A percentile compares a stretch with the other conserved stretches of the same genome.
phyloP scores from a whole-genome alignment of 1,139 yeast species.

The Maudiozyma humilis region DNA sequence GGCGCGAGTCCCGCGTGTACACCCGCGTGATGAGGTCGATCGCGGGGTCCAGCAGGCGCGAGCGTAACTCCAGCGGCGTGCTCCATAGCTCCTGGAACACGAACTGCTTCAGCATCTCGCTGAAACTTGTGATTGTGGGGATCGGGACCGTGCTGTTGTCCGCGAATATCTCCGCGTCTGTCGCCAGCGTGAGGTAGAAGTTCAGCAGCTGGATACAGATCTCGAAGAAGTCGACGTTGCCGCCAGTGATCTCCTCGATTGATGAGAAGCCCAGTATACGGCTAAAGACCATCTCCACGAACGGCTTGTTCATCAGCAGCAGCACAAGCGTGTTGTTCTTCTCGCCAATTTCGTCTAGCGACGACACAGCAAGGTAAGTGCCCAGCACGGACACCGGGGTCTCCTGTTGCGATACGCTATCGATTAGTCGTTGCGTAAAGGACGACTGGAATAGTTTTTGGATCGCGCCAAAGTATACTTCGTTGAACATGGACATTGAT shows the following conservation, averaged over 20 bases:
- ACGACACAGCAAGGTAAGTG: background rate
- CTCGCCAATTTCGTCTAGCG: background rate
- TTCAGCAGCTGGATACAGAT: constrained; percentile 30
- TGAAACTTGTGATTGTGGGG: constrained; percentile 38
- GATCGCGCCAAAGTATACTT: background rate
- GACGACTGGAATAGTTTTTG: background rate
- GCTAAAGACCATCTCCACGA: background rate
- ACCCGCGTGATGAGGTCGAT: constrained; percentile 57
- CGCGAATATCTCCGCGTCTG: constrained; percentile 53
- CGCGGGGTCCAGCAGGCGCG: constrained; percentile 36
- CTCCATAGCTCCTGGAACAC: constrained; percentile 50
- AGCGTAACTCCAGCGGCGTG: constrained; percentile 10
- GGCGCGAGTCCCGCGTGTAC: constrained; percentile 59
- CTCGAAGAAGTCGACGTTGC: background rate
- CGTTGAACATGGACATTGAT: background rate
- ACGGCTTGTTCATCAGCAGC: constrained; percentile 4
- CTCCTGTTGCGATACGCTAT: background rate
- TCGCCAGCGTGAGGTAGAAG: constrained; percentile 55
- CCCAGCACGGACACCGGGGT: background rate
- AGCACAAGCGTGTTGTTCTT: constrained; percentile 7
- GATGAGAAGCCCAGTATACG: background rate
- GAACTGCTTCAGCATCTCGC: constrained; percentile 46
- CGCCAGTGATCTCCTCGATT: background rate
- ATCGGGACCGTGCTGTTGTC: constrained; percentile 10
- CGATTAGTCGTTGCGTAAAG: background rate